Evolutionary conservation across 2,329 filamentous ascomycete species (phyloP).

Genomic region (Neofusicoccum umdonicola): DNA sequence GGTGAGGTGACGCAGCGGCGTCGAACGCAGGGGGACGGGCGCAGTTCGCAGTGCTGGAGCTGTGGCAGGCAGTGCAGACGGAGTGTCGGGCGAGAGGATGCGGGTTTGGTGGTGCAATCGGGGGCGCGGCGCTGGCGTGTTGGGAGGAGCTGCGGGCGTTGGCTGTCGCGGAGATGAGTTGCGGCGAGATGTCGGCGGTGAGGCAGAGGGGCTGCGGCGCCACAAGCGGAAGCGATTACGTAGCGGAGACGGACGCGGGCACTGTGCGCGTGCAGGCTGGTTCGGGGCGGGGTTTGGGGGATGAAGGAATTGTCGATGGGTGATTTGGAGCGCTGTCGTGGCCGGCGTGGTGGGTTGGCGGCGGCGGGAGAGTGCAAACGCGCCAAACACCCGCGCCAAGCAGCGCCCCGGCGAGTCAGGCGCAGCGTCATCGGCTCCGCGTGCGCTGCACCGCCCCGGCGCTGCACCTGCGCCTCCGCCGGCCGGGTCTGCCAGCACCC

Average conservation of each 20-base stretch:
- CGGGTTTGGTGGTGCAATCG: not conserved
- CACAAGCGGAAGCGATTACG: conserved; percentile 8
- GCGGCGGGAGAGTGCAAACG: conserved; percentile 2
- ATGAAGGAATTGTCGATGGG: conserved; percentile 12
- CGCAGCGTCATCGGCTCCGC: conserved; percentile 1
- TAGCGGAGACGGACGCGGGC: not conserved
- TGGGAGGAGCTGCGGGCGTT: conserved; percentile 15
- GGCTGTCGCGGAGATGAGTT: conserved; percentile 17
- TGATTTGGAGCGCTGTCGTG: conserved; percentile 13
- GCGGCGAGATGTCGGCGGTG: conserved; percentile 17
- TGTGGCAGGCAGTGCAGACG: not conserved
- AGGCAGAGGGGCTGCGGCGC: conserved; percentile 13
- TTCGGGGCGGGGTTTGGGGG: not conserved
- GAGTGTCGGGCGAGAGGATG: not conserved
- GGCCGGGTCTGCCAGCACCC: too few species aligned
- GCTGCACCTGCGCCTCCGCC: not conserved
- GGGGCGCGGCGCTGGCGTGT: conserved; percentile 6
- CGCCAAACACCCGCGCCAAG: not conserved
- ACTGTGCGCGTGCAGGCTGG: not conserved
- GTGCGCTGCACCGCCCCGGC: not conserved
- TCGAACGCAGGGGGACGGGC: not conserved
- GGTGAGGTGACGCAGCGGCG: conserved; percentile 3
- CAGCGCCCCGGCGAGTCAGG: not conserved
- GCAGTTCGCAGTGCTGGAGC: conserved; percentile 7
- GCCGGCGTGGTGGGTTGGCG: conserved; percentile 13